Evolutionary conservation across 768 basidiomycete genomes (phyloP), one percentile per base, ranked within the genome.

Genomic region (Exsudoporus frostii): DNA sequence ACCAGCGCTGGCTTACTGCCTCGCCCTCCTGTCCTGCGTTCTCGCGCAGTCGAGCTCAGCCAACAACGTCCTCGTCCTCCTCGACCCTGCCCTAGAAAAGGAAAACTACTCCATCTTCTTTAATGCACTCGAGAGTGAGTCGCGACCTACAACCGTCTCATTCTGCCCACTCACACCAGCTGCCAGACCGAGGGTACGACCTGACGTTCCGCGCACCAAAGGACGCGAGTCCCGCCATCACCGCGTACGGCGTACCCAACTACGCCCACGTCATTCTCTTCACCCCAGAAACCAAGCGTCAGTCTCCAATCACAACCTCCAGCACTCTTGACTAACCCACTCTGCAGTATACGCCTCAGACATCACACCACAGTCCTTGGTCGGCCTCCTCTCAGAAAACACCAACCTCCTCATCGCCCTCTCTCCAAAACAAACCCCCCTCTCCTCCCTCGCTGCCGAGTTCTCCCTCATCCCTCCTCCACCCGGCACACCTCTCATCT

Each of bases 391-490:
- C 29, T 75, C 82, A 25, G 79, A 79, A 55, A 77, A 82, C 55
- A 85, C 89, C 50, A 97, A 98, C 75, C 75, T 98, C 51, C 81
- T 99, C 58, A 73, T 97, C 60, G 83, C 87, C 3, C 80, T 96
- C 54, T 88, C 90, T 2, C 75, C 87, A 60, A 86, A 81, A 73
- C 81, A 88, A 71, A 85, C 85, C 3, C 75, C 89, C 38, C 74
- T 95, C 10, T 78, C 83, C 13, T 82, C 88, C 13, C 81, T 96
- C 50, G 91, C 93, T 0, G 70, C 91, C 45, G 97, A 99, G 74
- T 98, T 98, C 76, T 90, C 89, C 34, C 78, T 98, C 51, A 82
- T 92, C 48, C 86, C 92, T 24, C 89, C 90, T 17, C 91, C 92
- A 6, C 88, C 92, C 2, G 86, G 86, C 2, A 87, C 86, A 0